Evolutionary conservation across 352 stramenopile species (phyloP).

Genomic region (Pythium sukuiense): DNA sequence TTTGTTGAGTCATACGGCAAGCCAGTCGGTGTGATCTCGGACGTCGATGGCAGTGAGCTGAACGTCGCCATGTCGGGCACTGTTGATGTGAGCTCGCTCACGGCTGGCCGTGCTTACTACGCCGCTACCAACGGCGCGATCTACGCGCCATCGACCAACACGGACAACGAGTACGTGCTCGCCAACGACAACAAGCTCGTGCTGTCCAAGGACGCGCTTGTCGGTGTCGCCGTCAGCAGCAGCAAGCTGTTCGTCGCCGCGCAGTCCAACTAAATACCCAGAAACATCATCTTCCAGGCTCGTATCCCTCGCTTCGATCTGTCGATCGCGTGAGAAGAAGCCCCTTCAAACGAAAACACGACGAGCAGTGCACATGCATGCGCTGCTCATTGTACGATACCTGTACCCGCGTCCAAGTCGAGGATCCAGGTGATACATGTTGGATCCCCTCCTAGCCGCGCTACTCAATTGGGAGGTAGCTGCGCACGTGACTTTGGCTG

Average conservation of each 20-base stretch:
- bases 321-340: neutral
- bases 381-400: neutral
- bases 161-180: slow-evolving; percentile 58
- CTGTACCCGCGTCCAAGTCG: neutral
- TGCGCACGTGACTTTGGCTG: neutral
- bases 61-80: slow-evolving; percentile 63
- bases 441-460: neutral
- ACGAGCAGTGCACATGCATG: neutral
- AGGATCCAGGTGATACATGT: neutral
- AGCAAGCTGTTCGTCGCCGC: slow-evolving; percentile 55
- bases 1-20: slow-evolving; percentile 70
- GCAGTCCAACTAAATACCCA: slow-evolving; percentile 22
- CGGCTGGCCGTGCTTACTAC: slow-evolving; percentile 63
- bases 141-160: slow-evolving; percentile 48
- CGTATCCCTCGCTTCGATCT: neutral
- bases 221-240: slow-evolving; percentile 64
- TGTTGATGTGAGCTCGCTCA: slow-evolving; percentile 45
- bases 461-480: slow-evolving; percentile 3
- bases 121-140: slow-evolving; percentile 60
- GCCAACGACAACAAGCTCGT: slow-evolving; percentile 70
- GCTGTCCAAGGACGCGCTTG: slow-evolving; percentile 73
- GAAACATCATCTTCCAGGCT: neutral
- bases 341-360: neutral
- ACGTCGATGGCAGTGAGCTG: slow-evolving; percentile 49
- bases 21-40: slow-evolving; percentile 71